Percentiles rank a stretch among this genome's conserved stretches.
Evolutionary conservation across 495 filamentous ascomycete genomes (phyloP).

Genomic region (Rostrohypoxylon terebratum): DNA sequence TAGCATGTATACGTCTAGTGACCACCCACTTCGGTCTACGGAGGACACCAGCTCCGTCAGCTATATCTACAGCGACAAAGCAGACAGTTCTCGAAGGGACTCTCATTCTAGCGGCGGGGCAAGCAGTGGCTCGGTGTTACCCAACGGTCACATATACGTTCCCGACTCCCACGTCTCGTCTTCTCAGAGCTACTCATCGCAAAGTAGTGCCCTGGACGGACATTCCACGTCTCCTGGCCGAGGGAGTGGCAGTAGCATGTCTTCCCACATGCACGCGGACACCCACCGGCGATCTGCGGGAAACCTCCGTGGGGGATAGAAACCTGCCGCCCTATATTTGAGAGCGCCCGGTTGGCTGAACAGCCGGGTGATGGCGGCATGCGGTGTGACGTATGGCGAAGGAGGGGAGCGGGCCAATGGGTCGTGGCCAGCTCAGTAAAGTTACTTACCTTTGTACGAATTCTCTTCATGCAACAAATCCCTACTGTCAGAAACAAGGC

Average conservation of each 20-base stretch:
- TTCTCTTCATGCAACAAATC: constrained; percentile 18
- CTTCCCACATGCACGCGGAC: constrained; percentile 46
- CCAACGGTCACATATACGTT: constrained; percentile 50
- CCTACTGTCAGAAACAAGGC: constrained; percentile 33
- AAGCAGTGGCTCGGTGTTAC: constrained; percentile 36
- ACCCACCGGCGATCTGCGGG: constrained; percentile 49
- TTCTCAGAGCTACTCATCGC: constrained; percentile 34
- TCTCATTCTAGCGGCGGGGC: constrained; percentile 42
- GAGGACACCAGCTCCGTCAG: constrained; percentile 40
- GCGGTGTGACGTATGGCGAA: constrained; percentile 35
- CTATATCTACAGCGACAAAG: constrained; percentile 46
- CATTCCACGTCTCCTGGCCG: constrained; percentile 31
- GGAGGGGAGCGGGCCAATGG: constrained; percentile 17
- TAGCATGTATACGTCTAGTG: constrained; percentile 30
- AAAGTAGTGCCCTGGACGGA: constrained; percentile 34
- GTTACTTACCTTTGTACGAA: constrained; percentile 28
- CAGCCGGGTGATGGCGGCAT: constrained; percentile 41
- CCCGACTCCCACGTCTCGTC: constrained; percentile 41
- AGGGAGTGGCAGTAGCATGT: constrained; percentile 26
- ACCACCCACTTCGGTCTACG: constrained; percentile 32
- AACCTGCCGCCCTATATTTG: constrained; percentile 31
- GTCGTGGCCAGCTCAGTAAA: constrained; percentile 32
- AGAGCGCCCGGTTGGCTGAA: constrained; percentile 40
- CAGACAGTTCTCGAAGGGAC: constrained; percentile 32
- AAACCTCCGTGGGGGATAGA: constrained; percentile 49